Percentiles rank a stretch among this genome's conserved stretches.
Evolutionary conservation across 306 rosid species (phyloP).

Genomic region (Echinosophora koreensis): DNA sequence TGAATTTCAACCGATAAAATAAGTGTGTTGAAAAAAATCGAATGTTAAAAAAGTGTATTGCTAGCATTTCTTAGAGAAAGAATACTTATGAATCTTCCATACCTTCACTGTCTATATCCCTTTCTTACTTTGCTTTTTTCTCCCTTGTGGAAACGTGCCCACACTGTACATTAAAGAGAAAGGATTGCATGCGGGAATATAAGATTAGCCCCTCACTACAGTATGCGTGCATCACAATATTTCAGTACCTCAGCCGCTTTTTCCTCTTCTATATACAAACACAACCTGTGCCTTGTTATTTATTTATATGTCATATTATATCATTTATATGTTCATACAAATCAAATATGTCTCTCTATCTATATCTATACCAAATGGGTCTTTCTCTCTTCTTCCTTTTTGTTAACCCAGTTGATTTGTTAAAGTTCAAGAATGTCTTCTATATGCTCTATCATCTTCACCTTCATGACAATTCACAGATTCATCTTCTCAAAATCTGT

Average conservation of each 20-base stretch:
- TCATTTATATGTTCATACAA: not conserved
- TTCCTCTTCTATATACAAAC: conserved; percentile 31
- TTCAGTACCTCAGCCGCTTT: conserved; percentile 44
- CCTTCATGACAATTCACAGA: conserved; percentile 12
- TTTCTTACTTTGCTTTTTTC: conserved; percentile 44
- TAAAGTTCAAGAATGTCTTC: conserved; percentile 46
- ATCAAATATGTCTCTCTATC: conserved; percentile 36
- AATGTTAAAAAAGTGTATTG: too few relatives aligned
- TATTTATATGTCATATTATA: not conserved
- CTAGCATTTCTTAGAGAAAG: not conserved
- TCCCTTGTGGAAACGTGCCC: conserved; percentile 73
- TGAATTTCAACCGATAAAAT: too few relatives aligned
- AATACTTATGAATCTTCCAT: conserved; percentile 19
- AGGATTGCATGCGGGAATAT: conserved; percentile 91
- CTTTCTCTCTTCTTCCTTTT: conserved; percentile 11
- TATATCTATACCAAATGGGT: conserved; percentile 1
- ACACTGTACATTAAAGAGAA: conserved; percentile 67
- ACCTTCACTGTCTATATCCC: conserved; percentile 39
- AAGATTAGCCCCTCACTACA: conserved; percentile 51
- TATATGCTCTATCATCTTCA: conserved; percentile 36
- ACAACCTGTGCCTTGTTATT: conserved; percentile 6
- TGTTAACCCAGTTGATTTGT: conserved; percentile 7
- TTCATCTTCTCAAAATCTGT: conserved; percentile 19
- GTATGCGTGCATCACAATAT: conserved; percentile 67
- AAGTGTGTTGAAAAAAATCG: too few relatives aligned